Evolutionary conservation across 2,329 filamentous ascomycete genomes (phyloP).

Genomic region (Neonectria faginata): DNA sequence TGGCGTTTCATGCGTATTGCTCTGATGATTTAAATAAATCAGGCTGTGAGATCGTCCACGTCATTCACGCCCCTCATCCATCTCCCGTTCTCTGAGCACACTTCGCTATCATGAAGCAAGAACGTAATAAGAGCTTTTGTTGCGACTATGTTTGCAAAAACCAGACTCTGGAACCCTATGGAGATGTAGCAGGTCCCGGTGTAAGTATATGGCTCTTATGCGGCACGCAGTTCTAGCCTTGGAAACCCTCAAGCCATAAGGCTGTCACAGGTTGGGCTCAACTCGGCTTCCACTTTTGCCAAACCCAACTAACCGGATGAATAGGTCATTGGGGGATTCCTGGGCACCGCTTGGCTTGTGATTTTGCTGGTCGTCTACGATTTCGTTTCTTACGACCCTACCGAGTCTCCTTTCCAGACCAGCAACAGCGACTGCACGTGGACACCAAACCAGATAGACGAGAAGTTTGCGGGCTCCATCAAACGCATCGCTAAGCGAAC

Average conservation of each 20-base stretch:
- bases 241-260: neutral
- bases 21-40: too few relatives aligned
- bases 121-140: neutral
- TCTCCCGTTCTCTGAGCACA: too few relatives aligned
- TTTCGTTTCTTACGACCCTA: slow-evolving; percentile 8
- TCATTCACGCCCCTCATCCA: neutral
- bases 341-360: slow-evolving; percentile 20
- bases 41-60: too few relatives aligned
- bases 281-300: neutral
- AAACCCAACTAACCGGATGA: too few relatives aligned
- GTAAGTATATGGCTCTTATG: neutral
- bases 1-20: neutral
- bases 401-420: slow-evolving; percentile 6
- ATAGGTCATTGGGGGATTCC: slow-evolving; percentile 6
- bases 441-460: slow-evolving; percentile 19
- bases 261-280: neutral
- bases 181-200: slow-evolving; percentile 15
- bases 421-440: too few relatives aligned
- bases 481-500: neutral
- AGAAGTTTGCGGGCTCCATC: neutral
- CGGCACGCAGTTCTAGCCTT: neutral
- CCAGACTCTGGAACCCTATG: neutral
- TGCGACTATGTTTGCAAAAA: neutral
- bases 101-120: neutral
- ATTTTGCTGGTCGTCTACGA: slow-evolving; percentile 15